Conservation (phyloP, 176 grass and related monocot genomes). For the Dendrocalamus sinicus region DNA sequence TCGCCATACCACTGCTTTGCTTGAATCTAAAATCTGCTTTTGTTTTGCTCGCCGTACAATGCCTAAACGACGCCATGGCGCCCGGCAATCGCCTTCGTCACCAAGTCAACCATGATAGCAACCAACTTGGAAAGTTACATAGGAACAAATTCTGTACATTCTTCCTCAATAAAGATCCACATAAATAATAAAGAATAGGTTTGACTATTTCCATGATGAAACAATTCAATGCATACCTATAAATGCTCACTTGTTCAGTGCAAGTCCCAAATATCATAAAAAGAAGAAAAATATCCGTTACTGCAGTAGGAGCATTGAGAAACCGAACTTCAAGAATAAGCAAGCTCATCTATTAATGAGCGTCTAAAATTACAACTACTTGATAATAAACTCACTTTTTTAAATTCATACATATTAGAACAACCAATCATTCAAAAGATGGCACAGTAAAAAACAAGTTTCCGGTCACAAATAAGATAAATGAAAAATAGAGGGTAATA, state of each 20-base stretch:
- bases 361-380: slow-evolving; percentile 6
- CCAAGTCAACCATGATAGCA: too few relatives aligned
- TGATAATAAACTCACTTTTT: not conserved
- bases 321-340: not conserved
- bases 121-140: not conserved
- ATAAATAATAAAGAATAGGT: not conserved
- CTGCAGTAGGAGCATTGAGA: not conserved
- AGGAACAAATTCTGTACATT: not conserved
- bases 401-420: not conserved
- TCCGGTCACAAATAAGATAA: not conserved
- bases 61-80: too few relatives aligned
- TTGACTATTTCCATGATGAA: not conserved
- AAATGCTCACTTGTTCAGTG: not conserved
- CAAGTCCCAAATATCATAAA: not conserved
- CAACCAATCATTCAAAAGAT: not conserved
- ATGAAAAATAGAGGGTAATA: slow-evolving; percentile 9
- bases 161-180: not conserved
- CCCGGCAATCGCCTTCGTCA: too few relatives aligned
- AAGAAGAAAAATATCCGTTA: not conserved
- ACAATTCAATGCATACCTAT: not conserved
- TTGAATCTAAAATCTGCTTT: too few relatives aligned
- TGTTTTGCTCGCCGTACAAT: too few relatives aligned
- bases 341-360: not conserved
- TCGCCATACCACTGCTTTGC: too few relatives aligned
- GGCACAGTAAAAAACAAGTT: not conserved